These are phyloP conservation scores for Aureoboletus auriporus DNA, from an alignment of 768 basidiomycete species.

Conservation along the genomic window DNA sequence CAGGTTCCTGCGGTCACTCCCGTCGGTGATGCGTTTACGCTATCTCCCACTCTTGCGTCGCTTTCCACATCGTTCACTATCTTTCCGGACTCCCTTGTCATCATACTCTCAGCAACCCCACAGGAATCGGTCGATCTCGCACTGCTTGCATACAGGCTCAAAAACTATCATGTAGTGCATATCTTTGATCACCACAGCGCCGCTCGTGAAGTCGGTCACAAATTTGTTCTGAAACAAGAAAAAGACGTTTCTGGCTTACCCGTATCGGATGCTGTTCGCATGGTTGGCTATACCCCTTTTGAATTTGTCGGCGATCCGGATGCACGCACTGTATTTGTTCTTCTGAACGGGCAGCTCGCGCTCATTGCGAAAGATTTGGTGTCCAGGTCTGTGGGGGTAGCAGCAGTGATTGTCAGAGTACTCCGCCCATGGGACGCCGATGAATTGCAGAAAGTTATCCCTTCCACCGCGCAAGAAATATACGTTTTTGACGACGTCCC, in stretches of 20 bases:
- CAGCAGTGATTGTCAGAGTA: constrained; percentile 70
- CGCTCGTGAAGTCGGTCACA: constrained; percentile 69
- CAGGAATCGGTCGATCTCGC: constrained; percentile 81
- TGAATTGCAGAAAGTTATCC: constrained; percentile 57
- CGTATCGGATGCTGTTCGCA: constrained; percentile 47
- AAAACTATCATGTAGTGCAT: constrained; percentile 72
- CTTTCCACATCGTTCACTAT: constrained; percentile 57
- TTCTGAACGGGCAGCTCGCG: constrained; percentile 77
- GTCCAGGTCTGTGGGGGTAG: constrained; percentile 45
- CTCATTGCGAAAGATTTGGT: constrained; percentile 53
- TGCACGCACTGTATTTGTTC: constrained; percentile 64
- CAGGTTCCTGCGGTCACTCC: constrained; percentile 78
- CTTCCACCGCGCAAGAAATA: constrained; percentile 52
- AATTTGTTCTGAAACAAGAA: constrained; percentile 36
- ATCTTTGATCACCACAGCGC: constrained; percentile 85
- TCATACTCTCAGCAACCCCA: constrained; percentile 81
- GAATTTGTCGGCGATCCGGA: constrained; percentile 64
- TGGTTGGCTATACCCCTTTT: constrained; percentile 70
- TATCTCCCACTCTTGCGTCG: constrained; percentile 74
- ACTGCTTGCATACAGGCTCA: constrained; percentile 66
- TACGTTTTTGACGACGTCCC: constrained; percentile 81
- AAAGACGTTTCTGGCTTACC: constrained; percentile 28
- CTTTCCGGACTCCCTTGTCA: constrained; percentile 61
- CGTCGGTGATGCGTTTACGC: constrained; percentile 58
- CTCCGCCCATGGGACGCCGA: constrained; percentile 78